Base-by-base conservation (phyloP, 2,329 filamentous ascomycete species). In the Dothistroma pini region DNA sequence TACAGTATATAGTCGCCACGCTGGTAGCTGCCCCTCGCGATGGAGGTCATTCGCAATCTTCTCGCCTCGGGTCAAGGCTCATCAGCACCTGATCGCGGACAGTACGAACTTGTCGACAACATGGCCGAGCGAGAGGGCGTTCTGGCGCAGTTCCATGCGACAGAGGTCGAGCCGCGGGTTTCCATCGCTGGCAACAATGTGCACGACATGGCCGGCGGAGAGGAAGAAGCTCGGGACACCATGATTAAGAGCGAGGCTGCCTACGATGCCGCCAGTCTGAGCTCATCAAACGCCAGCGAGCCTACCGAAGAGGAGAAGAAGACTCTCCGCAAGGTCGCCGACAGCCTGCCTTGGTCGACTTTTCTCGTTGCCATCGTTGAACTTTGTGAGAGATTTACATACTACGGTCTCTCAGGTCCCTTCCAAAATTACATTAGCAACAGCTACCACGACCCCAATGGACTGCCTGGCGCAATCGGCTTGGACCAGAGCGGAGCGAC, bases 371-470 rank as follows among this genome's bases (percentile, higher is more conserved):
- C 66, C 11, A 54, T 65, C 1, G 61, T 69, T 8, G 65, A 67
- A 21, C 57, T 67, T 2, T 67, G 68, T 50, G 66, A 69, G 51
- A 59, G 68, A 16, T 69, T 69, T 60, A 67, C 66, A 4, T 69
- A 69, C 51, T 68, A 67, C 47, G 66, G 66, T 7, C 56, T 68
- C 7, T 63, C 58, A 6, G 66, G 65, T 0, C 78, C 77, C 4
- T 77, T 79, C 49, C 77, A 79, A 62, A 80, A 80, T 58, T 80
- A 80, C 67, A 79, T 79, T 62, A 69, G 75, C 25, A 79, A 78
- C 58, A 65, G 66, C n/a, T 75, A 74, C 58, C 64, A 73, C 51
- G 70, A 63, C 53, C 66, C 73, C n/a, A 76, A 76, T 55, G 77
- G 76, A 19, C 57, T 67, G 21, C 65, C 65, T 14, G 65, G 65